Base-by-base conservation (phyloP, 2,329 filamentous ascomycete species). In the Xylaria sp. region DNA sequence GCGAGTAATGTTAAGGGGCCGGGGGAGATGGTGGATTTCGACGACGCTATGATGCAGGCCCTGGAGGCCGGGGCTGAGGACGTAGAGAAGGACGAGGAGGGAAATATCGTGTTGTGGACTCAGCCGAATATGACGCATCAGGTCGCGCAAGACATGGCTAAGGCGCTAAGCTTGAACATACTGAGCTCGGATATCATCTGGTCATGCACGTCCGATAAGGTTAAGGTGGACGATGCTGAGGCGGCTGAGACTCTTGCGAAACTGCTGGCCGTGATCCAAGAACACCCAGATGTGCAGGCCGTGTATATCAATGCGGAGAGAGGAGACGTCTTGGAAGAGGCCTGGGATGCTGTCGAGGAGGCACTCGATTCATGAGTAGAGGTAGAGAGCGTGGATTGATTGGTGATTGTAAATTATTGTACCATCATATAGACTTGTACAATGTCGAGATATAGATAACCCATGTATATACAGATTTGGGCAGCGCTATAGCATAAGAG, bases 51-150 rank as follows among this genome's bases (percentile, higher is more conserved):
- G 51, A 90, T 98, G 73, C 88, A 91, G 63, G 94, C 93, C 6
- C 89, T 98, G 60, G 94, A 98, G 77, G 92, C 92, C 10, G 95
- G 94, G 10, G 92, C 91, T 0, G 89, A 92, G 73, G 92, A 94
- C 73, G 86, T 94, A 0, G 86, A 92, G 68, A 81, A 84, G 62
- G 89, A 92, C 71, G 86, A 86, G 3, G 87, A 93, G n/a, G 91
- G 89, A 3, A 86, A 88, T 61, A 85, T 96, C 23, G 83, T 94
- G 4, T 83, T 97, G 0, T 92, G 88, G 80, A 93, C 91, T 0
- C 88, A 91, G 73, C 89, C 92, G 0, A 86, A 84, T 10, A 85
- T 88, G 69, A 92, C 90, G 0, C 90, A 87, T 66, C 83, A 87
- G 20, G 88, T 91, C 1, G 89, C 89, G 1, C 85, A 92, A 69